Evolutionary conservation across 805 yeast genomes (phyloP), one percentile per base, ranked within the genome.

Genomic region (Barnettozyma pratensis): DNA sequence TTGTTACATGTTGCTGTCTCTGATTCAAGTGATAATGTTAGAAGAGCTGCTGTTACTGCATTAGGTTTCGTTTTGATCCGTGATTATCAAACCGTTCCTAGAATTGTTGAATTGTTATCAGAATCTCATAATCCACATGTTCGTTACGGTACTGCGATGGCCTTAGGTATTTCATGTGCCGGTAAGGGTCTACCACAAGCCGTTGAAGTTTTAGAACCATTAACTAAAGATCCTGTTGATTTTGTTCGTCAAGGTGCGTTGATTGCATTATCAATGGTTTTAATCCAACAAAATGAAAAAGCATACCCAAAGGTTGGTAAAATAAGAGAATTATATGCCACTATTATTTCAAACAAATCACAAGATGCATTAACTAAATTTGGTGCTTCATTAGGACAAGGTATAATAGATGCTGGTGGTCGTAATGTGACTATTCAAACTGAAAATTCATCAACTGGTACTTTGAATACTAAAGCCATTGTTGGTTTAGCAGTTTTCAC

Each of bases 381-480:
- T 69, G 99, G 99, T 64, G 97, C 98, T 31, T 88, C 97, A 14
- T 72, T 94, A 44, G 92, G 96, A 11, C 97, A 92, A 72, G 99
- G 99, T 67, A 92, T 94, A 54, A 83, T 94, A 65, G 97, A 94
- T 71, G 99, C 98, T 9, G 97, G 99, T 69, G 99, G 99, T 10
- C 82, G 98, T 64, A 94, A 94, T 61, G 96, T 87, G n/a, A 90
- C 98, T 0, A 90, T 94, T 55, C 86, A 86, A 57, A 74, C 92
- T 44, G 97, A 94, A 67, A 88, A 91, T 65, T 61, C 82, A 27
- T 91, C 90, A 57, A 89, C 96, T 38, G 95, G 90, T 52, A 89
- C 96, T 25, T 76, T 94, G 55, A 92, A 94, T 68, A 82, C 85
- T 63, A 86, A 87, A 67, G 94, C 97, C 0, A 84, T 94, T 59